phyloP scores from a whole-genome alignment of 257 asterid genomes.

The Nicotiana attenuata region DNA sequence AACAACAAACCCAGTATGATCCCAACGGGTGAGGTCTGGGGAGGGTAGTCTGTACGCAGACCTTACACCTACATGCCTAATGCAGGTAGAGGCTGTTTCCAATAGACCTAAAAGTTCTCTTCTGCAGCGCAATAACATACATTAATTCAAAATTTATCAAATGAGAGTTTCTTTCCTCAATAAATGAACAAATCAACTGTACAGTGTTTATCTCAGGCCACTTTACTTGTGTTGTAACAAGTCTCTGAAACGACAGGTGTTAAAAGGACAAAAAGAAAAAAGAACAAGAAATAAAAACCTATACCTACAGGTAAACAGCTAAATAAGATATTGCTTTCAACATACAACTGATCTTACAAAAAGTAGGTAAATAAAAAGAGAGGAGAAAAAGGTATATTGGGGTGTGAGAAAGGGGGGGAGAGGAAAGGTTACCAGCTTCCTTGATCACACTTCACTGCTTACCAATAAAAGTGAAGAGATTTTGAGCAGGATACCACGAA shows the following conservation, averaged over 20 bases:
- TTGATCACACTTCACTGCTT: not conserved
- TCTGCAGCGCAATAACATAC: not conserved
- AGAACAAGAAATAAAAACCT: slow-evolving; percentile 28
- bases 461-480: not conserved
- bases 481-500: not conserved
- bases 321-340: slow-evolving; percentile 31
- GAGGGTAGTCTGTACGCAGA: no score
- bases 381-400: not conserved
- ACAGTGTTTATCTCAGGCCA: slow-evolving; percentile 31
- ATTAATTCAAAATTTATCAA: not conserved
- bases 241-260: slow-evolving; percentile 2
- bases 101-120: no score
- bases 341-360: slow-evolving; percentile 32
- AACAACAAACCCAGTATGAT: no score
- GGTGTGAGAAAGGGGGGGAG: not conserved
- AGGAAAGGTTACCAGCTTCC: not conserved
- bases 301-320: slow-evolving; percentile 42
- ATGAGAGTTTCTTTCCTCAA: slow-evolving; percentile 4
- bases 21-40: no score
- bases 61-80: no score
- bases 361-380: not conserved
- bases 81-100: no score
- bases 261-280: not conserved
- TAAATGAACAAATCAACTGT: slow-evolving; percentile 43
- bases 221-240: slow-evolving; percentile 19